phyloP scores from a whole-genome alignment of 2,329 filamentous ascomycete species.

The Fusarium pseudocircinatum region DNA sequence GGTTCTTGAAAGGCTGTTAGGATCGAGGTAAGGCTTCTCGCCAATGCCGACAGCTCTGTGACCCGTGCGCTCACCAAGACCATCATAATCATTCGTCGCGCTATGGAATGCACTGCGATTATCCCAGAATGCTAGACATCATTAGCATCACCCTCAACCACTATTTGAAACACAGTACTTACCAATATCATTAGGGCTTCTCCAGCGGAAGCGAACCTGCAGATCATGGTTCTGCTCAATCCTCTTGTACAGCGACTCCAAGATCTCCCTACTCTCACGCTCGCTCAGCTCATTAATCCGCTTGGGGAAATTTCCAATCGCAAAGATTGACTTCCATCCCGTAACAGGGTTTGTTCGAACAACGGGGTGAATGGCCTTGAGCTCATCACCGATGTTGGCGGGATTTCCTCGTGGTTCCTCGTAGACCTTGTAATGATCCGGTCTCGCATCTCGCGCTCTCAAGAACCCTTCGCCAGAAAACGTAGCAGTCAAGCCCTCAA shows the following conservation, averaged over 20 bases:
- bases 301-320: conserved; percentile 54
- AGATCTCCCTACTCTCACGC: conserved; percentile 54
- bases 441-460: conserved; percentile 35
- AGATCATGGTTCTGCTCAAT: conserved; percentile 60
- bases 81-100: conserved; percentile 67
- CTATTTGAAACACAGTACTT: fast-evolving
- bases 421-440: conserved; percentile 47
- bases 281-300: conserved; percentile 56
- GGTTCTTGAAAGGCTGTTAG: conserved; percentile 57
- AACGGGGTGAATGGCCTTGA: conserved; percentile 63
- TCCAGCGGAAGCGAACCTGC: conserved; percentile 59
- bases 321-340: conserved; percentile 64
- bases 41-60: conserved; percentile 65
- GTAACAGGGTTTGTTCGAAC: conserved; percentile 71
- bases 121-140: conserved; percentile 64
- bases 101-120: conserved; percentile 68
- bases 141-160: background rate
- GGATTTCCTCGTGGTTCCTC: conserved; percentile 48
- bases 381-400: conserved; percentile 58
- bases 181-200: conserved; percentile 53
- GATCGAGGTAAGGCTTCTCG: conserved; percentile 64
- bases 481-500: conserved; percentile 61
- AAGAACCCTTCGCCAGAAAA: conserved; percentile 45
- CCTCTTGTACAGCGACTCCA: conserved; percentile 53
- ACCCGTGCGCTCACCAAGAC: conserved; percentile 59